Conservation (phyloP, 176 grass and related monocot species). For the Oryza meridionalis region DNA sequence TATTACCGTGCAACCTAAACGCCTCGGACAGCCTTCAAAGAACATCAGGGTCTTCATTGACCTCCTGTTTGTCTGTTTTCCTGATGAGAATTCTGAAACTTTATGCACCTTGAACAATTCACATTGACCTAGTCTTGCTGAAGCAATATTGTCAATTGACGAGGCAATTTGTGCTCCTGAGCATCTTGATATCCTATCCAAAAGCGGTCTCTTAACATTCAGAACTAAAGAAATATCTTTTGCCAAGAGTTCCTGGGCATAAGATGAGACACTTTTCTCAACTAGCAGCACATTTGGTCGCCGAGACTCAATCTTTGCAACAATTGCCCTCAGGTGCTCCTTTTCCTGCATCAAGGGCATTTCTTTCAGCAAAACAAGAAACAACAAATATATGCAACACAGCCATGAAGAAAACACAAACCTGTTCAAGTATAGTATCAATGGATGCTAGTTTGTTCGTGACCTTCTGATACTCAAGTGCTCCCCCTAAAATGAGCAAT, state of each 20-base stretch:
- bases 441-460: constrained; percentile 91
- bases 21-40: constrained; percentile 91
- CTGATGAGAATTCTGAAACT: constrained; percentile 53
- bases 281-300: constrained; percentile 89
- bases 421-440: constrained; percentile 79
- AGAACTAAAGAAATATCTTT: constrained; percentile 93
- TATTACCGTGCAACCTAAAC: constrained; percentile 92
- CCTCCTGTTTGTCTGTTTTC: constrained; percentile 48
- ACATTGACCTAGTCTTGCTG: constrained; percentile 67
- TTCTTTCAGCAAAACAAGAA: constrained; percentile 42
- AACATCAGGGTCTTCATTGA: constrained; percentile 87
- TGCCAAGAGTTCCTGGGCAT: constrained; percentile 78
- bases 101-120: constrained; percentile 81
- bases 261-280: constrained; percentile 88
- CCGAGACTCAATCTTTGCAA: constrained; percentile 68
- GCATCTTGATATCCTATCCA: constrained; percentile 93
- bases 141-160: constrained; percentile 65
- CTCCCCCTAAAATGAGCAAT: constrained; percentile 85
- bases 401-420: constrained; percentile 34
- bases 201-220: constrained; percentile 84
- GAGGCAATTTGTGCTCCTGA: constrained; percentile 88
- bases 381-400: constrained; percentile 16
- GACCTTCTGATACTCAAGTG: constrained; percentile 90
- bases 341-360: constrained; percentile 64
- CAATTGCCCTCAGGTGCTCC: constrained; percentile 67